A percentile compares a stretch with the other conserved stretches of the same genome.
Conservation (phyloP, 108 stramenopile species). For the Cyclotella atomus region DNA sequence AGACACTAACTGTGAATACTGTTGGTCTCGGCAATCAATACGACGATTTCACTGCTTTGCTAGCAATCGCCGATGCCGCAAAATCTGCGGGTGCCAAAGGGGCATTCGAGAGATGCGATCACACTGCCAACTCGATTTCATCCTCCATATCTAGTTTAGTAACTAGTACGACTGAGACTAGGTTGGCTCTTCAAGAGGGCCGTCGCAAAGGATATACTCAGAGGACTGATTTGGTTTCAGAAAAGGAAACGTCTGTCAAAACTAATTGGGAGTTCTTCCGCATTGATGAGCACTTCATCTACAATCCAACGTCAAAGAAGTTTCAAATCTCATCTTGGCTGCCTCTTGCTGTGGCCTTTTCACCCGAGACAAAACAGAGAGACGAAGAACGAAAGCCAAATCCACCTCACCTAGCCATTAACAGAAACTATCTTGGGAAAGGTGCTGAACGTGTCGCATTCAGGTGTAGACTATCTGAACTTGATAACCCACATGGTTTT, state of each 20-base stretch:
- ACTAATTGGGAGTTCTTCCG: conserved; percentile 38
- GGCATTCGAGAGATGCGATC: conserved; percentile 53
- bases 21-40: conserved; percentile 41
- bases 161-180: conserved; percentile 48
- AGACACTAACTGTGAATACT: conserved; percentile 21
- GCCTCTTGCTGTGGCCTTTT: conserved; percentile 6
- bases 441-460: conserved; percentile 60
- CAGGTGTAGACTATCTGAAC: conserved; percentile 44
- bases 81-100: conserved; percentile 33
- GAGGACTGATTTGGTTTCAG: conserved; percentile 28
- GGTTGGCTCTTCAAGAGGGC: conserved; percentile 42
- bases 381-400: neutral
- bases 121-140: conserved; percentile 45
- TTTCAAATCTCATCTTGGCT: neutral
- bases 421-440: conserved; percentile 27
- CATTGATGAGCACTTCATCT: conserved; percentile 46
- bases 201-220: conserved; percentile 27
- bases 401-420: conserved; percentile 40
- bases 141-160: conserved; percentile 56
- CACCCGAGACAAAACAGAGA: conserved; percentile 21
- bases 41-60: conserved; percentile 27
- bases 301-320: neutral
- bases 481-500: conserved; percentile 23
- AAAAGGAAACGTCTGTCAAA: conserved; percentile 18
- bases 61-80: conserved; percentile 31